Conservation (phyloP, 2,329 filamentous ascomycete genomes). For the Phaeosphaeriaceae sp. region DNA sequence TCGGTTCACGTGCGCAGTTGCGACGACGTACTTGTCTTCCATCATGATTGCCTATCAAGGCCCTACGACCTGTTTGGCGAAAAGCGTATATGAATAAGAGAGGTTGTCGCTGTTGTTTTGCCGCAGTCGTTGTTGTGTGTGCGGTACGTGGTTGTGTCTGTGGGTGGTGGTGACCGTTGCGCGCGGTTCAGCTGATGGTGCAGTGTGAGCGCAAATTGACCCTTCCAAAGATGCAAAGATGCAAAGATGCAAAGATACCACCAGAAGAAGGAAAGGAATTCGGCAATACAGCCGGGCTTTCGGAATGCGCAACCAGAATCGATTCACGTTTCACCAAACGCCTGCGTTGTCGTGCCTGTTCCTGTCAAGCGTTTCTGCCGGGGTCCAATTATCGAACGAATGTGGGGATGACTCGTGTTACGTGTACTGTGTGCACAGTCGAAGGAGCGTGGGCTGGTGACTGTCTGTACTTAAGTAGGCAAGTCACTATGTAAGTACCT, state of each 20-base stretch:
- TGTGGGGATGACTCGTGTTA: constrained; percentile 5
- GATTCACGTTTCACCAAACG: constrained; percentile 47
- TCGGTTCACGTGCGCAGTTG: constrained; percentile 5
- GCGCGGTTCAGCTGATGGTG: constrained; percentile 2
- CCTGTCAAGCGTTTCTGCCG: constrained; percentile 8
- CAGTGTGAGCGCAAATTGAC: no score
- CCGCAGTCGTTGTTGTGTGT: neutral
- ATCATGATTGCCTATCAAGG: constrained; percentile 35
- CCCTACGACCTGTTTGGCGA: constrained; percentile 7
- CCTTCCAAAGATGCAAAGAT: no score
- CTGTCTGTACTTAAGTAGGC: no score
- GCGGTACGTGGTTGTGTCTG: neutral
- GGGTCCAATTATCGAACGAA: constrained; percentile 15
- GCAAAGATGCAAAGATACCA: neutral
- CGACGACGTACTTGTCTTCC: constrained; percentile 51
- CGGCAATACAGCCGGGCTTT: neutral
- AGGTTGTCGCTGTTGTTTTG: neutral
- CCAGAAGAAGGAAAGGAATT: no score
- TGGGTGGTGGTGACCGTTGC: neutral
- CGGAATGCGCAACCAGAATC: constrained; percentile 17
- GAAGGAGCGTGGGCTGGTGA: neutral
- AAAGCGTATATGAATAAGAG: neutral
- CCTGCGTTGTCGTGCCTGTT: constrained; percentile 14
- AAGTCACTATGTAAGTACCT: no score
- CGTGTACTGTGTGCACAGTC: neutral